A percentile compares a stretch with the other conserved stretches of the same genome.
Conservation (phyloP, 192 early-diverging fungal species). For the Phycomyces nitens region DNA sequence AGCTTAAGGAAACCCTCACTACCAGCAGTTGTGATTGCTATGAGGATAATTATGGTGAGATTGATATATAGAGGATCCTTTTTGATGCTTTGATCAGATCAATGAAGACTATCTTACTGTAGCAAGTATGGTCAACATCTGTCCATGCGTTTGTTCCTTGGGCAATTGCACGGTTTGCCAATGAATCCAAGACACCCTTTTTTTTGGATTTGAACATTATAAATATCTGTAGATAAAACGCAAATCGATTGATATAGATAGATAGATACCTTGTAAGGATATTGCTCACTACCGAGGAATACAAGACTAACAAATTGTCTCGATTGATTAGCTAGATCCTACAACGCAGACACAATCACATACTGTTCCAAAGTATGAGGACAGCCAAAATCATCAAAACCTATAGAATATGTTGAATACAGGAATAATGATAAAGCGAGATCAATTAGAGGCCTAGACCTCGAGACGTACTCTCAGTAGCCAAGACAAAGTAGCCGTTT, state of each 20-base stretch:
- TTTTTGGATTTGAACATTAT: neutral
- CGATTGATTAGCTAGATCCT: neutral
- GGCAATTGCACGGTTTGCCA: constrained; percentile 57
- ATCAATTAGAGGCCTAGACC: neutral
- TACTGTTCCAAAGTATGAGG: constrained; percentile 62
- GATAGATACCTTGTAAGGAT: constrained; percentile 57
- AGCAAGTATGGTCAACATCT: constrained; percentile 54
- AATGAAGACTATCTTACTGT: constrained; percentile 34
- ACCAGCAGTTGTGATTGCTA: constrained; percentile 55
- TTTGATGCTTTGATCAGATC: neutral
- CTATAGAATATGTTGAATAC: too few species aligned
- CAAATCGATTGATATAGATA: neutral
- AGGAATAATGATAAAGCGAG: too few species aligned
- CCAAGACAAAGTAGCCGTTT: constrained; percentile 52
- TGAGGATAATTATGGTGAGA: constrained; percentile 6
- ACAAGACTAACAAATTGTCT: constrained; percentile 40
- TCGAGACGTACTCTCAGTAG: constrained; percentile 50
- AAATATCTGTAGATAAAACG: neutral
- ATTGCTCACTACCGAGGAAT: constrained; percentile 59
- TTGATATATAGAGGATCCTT: neutral
- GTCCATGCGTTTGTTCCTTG: constrained; percentile 67
- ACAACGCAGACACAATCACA: neutral
- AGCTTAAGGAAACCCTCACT: constrained; percentile 55
- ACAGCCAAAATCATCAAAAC: constrained; percentile 56
- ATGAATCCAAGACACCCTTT: constrained; percentile 59